phyloP scores from a whole-genome alignment of 306 rosid species.

The Amphicarpaea edgeworthii region DNA sequence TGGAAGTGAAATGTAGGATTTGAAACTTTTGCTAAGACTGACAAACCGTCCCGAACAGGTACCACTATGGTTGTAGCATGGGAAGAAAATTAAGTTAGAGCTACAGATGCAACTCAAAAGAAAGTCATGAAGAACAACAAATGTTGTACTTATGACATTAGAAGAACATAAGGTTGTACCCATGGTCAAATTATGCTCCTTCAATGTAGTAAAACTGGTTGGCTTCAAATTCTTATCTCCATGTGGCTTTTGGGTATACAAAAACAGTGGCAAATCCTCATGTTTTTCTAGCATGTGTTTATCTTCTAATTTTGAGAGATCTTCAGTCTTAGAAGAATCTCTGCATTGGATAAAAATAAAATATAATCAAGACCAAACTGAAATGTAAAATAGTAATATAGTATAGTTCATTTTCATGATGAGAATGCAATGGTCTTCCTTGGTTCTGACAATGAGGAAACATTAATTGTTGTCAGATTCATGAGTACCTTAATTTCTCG shows the following conservation, averaged over 20 bases:
- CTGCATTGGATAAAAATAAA: slow-evolving; percentile 49
- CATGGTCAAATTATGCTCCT: slow-evolving; percentile 46
- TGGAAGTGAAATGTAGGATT: slow-evolving; percentile 80
- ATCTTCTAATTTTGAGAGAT: slow-evolving; percentile 40
- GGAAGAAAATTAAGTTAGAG: slow-evolving; percentile 30
- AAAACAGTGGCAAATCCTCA: slow-evolving; percentile 60
- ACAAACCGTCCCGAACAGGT: slow-evolving; percentile 66
- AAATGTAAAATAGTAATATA: neutral
- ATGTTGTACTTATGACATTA: slow-evolving; percentile 9
- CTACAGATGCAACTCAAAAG: slow-evolving; percentile 3
- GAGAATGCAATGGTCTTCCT: neutral
- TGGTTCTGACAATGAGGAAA: no score
- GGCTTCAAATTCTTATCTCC: slow-evolving; percentile 46
- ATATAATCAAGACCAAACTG: neutral
- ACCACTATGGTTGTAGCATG: slow-evolving; percentile 46
- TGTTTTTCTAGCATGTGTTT: slow-evolving; percentile 45
- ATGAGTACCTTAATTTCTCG: slow-evolving; percentile 50
- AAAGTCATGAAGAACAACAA: slow-evolving; percentile 17
- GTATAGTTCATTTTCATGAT: slow-evolving; percentile 23
- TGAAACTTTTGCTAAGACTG: slow-evolving; percentile 62
- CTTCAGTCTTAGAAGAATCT: slow-evolving; percentile 38
- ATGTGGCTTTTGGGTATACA: slow-evolving; percentile 52
- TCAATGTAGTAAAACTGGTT: slow-evolving; percentile 38
- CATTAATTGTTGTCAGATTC: neutral
- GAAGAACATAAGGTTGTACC: slow-evolving; percentile 49